These are phyloP conservation scores for Annulohypoxylon moriforme DNA, from an alignment of 495 filamentous ascomycete species.

Conservation along the genomic window DNA sequence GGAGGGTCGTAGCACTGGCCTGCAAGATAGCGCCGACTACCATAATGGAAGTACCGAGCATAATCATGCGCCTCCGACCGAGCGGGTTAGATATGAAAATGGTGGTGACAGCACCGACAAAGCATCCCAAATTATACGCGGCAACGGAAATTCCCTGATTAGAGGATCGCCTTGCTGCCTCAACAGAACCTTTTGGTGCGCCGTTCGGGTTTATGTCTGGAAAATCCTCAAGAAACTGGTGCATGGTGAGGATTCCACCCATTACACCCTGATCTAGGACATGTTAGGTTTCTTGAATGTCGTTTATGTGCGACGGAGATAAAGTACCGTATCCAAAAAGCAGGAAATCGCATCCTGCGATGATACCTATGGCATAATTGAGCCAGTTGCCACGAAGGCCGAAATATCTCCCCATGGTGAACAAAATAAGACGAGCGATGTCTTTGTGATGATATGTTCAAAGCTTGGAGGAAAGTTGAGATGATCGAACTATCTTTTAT, in stretches of 20 bases:
- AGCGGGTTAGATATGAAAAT: slow-evolving; percentile 79
- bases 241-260: slow-evolving; percentile 67
- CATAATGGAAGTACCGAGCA: slow-evolving; percentile 77
- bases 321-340: slow-evolving; percentile 58
- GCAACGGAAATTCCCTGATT: slow-evolving; percentile 72
- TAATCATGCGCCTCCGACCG: slow-evolving; percentile 76
- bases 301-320: background rate
- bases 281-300: slow-evolving; percentile 26
- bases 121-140: slow-evolving; percentile 81
- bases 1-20: slow-evolving; percentile 66
- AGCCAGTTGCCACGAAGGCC: slow-evolving; percentile 74
- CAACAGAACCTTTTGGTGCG: slow-evolving; percentile 33
- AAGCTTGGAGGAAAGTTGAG: slow-evolving; percentile 1
- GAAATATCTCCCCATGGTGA: slow-evolving; percentile 63
- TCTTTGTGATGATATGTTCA: background rate
- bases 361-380: slow-evolving; percentile 73
- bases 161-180: slow-evolving; percentile 60
- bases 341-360: slow-evolving; percentile 79
- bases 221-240: slow-evolving; percentile 65
- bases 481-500: slow-evolving; percentile 10
- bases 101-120: slow-evolving; percentile 73
- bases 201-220: slow-evolving; percentile 65
- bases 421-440: background rate
- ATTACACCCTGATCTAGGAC: slow-evolving; percentile 65
- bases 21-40: slow-evolving; percentile 75